Percentiles rank a stretch among this genome's conserved stretches.
Conservation (phyloP, 371 early-diverging fungal genomes). For the Globomyces sp. region DNA sequence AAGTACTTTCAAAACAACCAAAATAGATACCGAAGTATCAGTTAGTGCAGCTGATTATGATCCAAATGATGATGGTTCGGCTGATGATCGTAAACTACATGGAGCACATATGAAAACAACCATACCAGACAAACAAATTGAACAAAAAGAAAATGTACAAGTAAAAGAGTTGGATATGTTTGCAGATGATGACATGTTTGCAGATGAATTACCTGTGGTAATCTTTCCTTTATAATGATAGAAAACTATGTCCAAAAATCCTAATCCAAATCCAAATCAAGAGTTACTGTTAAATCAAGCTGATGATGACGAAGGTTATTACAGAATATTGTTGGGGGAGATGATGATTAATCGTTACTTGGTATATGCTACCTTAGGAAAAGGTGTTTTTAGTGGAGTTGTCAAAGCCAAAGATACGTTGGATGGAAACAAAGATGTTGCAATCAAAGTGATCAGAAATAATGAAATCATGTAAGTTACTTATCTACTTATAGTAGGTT, state of each 20-base stretch:
- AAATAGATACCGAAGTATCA: constrained; percentile 7
- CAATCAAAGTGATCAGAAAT: constrained; percentile 92
- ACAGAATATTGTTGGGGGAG: constrained; percentile 85
- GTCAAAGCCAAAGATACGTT: constrained; percentile 80
- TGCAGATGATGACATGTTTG: constrained; percentile 46
- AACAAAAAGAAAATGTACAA: constrained; percentile 16
- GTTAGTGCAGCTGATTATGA: constrained; percentile 77
- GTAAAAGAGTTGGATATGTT: constrained; percentile 32
- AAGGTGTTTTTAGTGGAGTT: constrained; percentile 93
- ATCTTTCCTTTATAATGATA: neutral
- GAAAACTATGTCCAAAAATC: constrained; percentile 14
- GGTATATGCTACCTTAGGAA: constrained; percentile 80
- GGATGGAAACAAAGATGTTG: constrained; percentile 73
- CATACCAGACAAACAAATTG: constrained; percentile 13
- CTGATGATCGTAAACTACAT: constrained; percentile 33
- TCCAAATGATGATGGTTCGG: constrained; percentile 47
- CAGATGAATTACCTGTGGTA: constrained; percentile 20
- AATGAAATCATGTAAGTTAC: constrained; percentile 81
- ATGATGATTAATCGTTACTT: constrained; percentile 80
- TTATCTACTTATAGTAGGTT: constrained; percentile 38
- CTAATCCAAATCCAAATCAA: constrained; percentile 28
- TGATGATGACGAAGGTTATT: constrained; percentile 96
- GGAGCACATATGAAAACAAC: constrained; percentile 24
- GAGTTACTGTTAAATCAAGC: neutral
- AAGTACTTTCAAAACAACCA: constrained; percentile 1